A percentile compares a stretch with the other conserved stretches of the same genome.
Conservation (phyloP, 1,284 basidiomycete genomes). For the Fistulinella staudtii region DNA sequence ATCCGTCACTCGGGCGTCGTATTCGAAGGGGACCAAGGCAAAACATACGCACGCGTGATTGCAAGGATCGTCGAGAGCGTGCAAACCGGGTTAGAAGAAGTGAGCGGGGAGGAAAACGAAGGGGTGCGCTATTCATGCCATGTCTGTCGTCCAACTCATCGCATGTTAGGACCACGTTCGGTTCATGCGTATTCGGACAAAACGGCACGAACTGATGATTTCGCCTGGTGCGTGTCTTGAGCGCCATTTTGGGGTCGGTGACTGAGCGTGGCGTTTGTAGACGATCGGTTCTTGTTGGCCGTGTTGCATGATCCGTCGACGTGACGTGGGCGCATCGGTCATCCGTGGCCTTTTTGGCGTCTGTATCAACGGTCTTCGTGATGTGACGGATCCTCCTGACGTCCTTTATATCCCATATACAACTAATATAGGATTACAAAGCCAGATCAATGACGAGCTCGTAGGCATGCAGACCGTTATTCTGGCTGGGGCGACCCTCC, state of each 20-base stretch:
- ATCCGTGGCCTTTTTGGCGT: too few relatives aligned
- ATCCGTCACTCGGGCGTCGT: constrained; percentile 81
- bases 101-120: constrained; percentile 55
- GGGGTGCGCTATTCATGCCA: constrained; percentile 38
- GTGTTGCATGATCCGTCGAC: constrained; percentile 75
- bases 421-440: too few relatives aligned
- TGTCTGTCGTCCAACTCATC: neutral
- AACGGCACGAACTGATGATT: constrained; percentile 90
- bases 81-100: constrained; percentile 67
- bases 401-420: too few relatives aligned
- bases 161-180: constrained; percentile 78
- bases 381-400: too few relatives aligned
- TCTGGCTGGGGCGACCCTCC: too few relatives aligned
- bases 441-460: too few relatives aligned
- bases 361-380: too few relatives aligned
- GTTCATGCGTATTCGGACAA: constrained; percentile 89
- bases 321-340: too few relatives aligned
- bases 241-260: constrained; percentile 26
- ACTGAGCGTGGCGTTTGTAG: constrained; percentile 36
- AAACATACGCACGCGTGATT: constrained; percentile 75
- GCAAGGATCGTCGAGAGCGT: constrained; percentile 76
- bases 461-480: too few relatives aligned
- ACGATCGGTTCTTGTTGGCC: constrained; percentile 78
- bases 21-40: constrained; percentile 84
- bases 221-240: constrained; percentile 91